Evolutionary conservation across 257 asterid genomes (phyloP), one percentile per base, ranked within the genome.

Genomic region (Agastache rugosa): DNA sequence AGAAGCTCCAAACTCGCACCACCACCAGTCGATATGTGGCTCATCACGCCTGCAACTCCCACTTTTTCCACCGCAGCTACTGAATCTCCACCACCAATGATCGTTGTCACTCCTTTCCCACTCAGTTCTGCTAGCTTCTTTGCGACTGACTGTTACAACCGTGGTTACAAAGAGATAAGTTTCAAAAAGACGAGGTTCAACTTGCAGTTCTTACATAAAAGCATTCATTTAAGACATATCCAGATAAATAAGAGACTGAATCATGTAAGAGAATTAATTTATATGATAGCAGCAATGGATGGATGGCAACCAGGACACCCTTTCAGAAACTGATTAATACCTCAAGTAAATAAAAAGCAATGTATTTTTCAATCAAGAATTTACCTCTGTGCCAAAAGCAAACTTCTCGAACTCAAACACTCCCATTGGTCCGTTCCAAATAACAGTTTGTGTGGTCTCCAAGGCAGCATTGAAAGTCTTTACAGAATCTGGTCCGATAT

Each of bases 381-480:
- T 53, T 75, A 90, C 97, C 96, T 88, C 96, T 48, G 96, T 92
- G 82, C 97, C 97, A 1, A 51, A 41, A 8, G 97, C 97, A 80
- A 92, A 92, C 85, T 92, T 92, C 64, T 90, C 96, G 69, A 92
- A 92, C 78, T 92, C 97, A 75, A 92, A 92, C 51, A 90, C 97
- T 70, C 97, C 96, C 97, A 92, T 92, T 4, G 97, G 97, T 69
- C 97, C 97, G 25, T 92, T 92, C 97, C 97, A 92, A 56, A 92
- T 92, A 39, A 92, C 87, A 8, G 97, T 92, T 79, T 90, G 72
- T 11, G 96, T 90, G 16, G 93, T 88, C 53, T 83, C 97, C 74
- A 92, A 82, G 61, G 90, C 96, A 22, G 85, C 93, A 25, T 59
- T 87, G 83, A 92, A 90, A 19, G 97, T 88, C 85, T 92, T 92